Evolutionary conservation across 164 flowering plant species (phyloP), one percentile per base, ranked within the genome.

Genomic region (Aristolochia fimbriata): DNA sequence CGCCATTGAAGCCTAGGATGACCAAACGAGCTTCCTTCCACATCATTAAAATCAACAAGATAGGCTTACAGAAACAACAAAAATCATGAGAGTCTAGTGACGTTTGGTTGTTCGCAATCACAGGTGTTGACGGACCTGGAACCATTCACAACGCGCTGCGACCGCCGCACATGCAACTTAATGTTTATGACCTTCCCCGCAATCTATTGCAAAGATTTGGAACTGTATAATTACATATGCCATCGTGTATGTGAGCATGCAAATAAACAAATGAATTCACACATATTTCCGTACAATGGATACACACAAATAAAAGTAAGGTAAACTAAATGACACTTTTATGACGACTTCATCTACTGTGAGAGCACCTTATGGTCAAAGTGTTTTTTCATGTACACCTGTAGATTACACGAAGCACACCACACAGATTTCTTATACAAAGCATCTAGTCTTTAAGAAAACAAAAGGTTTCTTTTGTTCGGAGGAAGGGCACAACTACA

Each of bases 151-250:
- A 85, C 80, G 0, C 98, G 86, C 66, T 83, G 95, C 16, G 88
- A 81, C 55, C 96, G 80, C 45, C 92, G 72, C 4, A 77, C 71
- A 59, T 86, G 97, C 59, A 91, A 82, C 81, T 85, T 91, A 77
- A 91, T 85, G 72, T 86, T 91, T 64, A 83, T 72, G 70, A 86
- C 30, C 71, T 91, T 91, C 19, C 97, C 94, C 1, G 87, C 87
- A 62, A 91, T 84, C 96, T 91, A 81, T 67, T 57, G 56, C 52
- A 20, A 49, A 49, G 52, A 49, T 17, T 49, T 17, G 22, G n/a
- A n/a, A 49, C 22, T 6, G 0, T 20, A 20, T 49, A 1, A 17
- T 17, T 49, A 4, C 52, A 49, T 17, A 49, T 2, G 6, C 22
- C 52, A 49, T 1, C 19, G 0, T 17, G 52, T 49, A 27, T 5